Percentiles rank a stretch among this genome's conserved stretches.
phyloP scores from a whole-genome alignment of 1,284 basidiomycete species.

The Porodaedalea pini region DNA sequence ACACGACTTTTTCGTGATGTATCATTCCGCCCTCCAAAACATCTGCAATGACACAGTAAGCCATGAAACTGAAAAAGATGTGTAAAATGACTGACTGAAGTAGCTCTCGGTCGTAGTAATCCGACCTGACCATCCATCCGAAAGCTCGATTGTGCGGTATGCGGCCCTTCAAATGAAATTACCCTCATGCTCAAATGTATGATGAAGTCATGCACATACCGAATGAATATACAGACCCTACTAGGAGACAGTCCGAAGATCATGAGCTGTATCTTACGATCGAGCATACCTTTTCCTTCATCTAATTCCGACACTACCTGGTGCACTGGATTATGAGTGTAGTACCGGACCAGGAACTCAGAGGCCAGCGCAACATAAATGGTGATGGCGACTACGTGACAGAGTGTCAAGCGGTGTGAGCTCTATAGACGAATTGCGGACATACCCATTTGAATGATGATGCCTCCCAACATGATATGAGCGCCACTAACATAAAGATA shows the following conservation, averaged over 20 bases:
- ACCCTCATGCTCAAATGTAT: no score
- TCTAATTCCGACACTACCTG: no score
- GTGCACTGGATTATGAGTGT: conserved; percentile 29
- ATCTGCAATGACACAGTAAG: no score
- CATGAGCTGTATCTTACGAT: conserved; percentile 28
- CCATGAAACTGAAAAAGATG: no score
- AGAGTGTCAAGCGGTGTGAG: conserved; percentile 14
- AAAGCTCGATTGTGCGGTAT: no score
- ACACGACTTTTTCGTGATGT: no score
- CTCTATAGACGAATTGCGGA: no score
- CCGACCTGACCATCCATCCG: no score
- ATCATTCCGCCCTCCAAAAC: no score
- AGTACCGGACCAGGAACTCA: conserved; percentile 38
- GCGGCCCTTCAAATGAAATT: no score
- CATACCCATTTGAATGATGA: conserved; percentile 38
- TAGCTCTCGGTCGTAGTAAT: no score
- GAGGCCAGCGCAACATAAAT: conserved; percentile 33
- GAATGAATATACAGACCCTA: conserved; percentile 36
- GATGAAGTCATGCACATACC: conserved; percentile 29
- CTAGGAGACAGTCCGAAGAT: conserved; percentile 31
- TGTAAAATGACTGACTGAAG: no score
- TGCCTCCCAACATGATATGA: conserved; percentile 50
- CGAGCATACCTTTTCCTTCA: conserved; percentile 20
- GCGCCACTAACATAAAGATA: conserved; percentile 37
- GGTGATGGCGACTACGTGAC: conserved; percentile 33